phyloP scores from a whole-genome alignment of 768 basidiomycete genomes.

The Lepiota venenata region DNA sequence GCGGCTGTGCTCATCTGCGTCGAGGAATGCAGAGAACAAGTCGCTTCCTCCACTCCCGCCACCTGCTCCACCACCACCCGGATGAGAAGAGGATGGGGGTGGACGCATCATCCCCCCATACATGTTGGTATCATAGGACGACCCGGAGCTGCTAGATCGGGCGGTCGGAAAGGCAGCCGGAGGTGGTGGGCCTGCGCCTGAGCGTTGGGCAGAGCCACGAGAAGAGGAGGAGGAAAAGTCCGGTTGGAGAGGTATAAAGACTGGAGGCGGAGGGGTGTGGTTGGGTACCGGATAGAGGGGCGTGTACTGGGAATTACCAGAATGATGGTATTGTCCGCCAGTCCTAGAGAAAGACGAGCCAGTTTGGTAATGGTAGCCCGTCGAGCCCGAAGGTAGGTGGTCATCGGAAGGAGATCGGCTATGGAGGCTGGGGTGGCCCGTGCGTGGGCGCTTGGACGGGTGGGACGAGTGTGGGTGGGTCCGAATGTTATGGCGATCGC shows the following conservation, averaged over 20 bases:
- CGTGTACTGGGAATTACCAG: slow-evolving; percentile 12
- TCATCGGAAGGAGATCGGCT: slow-evolving; percentile 13
- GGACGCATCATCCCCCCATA: slow-evolving; percentile 11
- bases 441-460: slow-evolving; percentile 12
- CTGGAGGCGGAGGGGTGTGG: slow-evolving; percentile 10
- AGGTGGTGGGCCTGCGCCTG: slow-evolving; percentile 1
- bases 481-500: slow-evolving; percentile 2
- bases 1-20: slow-evolving; percentile 11
- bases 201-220: slow-evolving; percentile 2
- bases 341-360: slow-evolving; percentile 9
- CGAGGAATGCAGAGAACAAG: slow-evolving; percentile 8
- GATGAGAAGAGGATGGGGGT: slow-evolving; percentile 6
- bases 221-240: slow-evolving; percentile 10
- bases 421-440: slow-evolving; percentile 10
- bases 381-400: slow-evolving; percentile 10
- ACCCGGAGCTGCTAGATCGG: slow-evolving; percentile 4
- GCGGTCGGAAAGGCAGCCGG: slow-evolving; percentile 4
- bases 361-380: slow-evolving; percentile 7
- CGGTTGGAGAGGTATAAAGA: slow-evolving; percentile 8
- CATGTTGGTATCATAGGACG: slow-evolving; percentile 8
- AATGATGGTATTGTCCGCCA: slow-evolving; percentile 9
- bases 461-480: slow-evolving; percentile 7
- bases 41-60: slow-evolving; percentile 4
- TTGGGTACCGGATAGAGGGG: slow-evolving; percentile 12
- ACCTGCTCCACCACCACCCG: slow-evolving; percentile 1